Evolutionary conservation across 805 yeast species (phyloP).

Genomic region (Kuraishia floccosa): DNA sequence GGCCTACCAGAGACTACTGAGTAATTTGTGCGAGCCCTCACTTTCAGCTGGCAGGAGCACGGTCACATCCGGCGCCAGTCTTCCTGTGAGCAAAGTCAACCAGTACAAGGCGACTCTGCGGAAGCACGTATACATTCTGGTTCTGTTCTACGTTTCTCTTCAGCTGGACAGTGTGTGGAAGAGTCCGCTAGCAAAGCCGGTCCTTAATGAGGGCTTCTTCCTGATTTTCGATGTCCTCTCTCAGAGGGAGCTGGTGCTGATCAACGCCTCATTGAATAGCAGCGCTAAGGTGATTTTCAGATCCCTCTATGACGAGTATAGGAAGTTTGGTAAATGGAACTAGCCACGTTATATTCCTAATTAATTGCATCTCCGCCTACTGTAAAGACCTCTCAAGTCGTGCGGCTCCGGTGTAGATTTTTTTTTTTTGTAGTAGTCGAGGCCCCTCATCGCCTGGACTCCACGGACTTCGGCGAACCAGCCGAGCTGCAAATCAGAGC

Average conservation of each 20-base stretch:
- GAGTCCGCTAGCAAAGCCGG: conserved; percentile 33
- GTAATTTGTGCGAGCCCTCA: conserved; percentile 66
- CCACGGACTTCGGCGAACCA: too few species aligned
- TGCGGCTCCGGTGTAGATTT: too few species aligned
- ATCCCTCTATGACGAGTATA: conserved; percentile 57
- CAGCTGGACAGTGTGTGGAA: conserved; percentile 24
- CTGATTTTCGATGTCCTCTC: conserved; percentile 62
- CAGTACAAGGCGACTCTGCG: conserved; percentile 54
- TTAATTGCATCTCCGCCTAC: too few species aligned
- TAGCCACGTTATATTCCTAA: too few species aligned
- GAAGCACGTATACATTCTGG: conserved; percentile 45
- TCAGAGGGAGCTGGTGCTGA: conserved; percentile 46
- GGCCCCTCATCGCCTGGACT: too few species aligned
- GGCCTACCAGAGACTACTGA: conserved; percentile 44
- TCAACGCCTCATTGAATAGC: conserved; percentile 55
- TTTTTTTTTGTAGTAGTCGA: too few species aligned
- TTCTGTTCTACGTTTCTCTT: conserved; percentile 42
- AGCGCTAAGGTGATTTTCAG: conserved; percentile 62
- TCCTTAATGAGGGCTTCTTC: conserved; percentile 44
- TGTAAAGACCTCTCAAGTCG: too few species aligned
- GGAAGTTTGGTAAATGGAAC: conserved; percentile 3
- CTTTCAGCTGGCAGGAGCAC: conserved; percentile 6
- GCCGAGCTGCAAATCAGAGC: too few species aligned
- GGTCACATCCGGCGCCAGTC: conserved; percentile 12
- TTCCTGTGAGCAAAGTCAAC: not conserved